phyloP scores from a whole-genome alignment of 495 filamentous ascomycete genomes.

The Neurospora sp. region DNA sequence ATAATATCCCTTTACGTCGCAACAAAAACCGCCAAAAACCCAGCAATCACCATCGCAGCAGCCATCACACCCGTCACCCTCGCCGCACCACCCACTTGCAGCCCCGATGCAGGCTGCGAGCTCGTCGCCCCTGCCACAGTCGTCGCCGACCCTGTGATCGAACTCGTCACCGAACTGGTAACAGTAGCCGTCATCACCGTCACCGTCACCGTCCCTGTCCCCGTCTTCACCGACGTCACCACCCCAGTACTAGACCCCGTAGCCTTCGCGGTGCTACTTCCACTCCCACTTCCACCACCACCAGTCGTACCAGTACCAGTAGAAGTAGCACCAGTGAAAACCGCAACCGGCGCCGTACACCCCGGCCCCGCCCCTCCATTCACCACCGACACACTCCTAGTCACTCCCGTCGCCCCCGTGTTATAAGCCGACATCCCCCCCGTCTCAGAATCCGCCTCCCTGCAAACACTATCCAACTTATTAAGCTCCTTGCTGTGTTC shows the following conservation, averaged over 20 bases:
- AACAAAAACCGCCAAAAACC: slow-evolving; percentile 16
- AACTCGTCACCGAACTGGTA: not conserved
- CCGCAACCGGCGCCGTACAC: not conserved
- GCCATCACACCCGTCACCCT: slow-evolving; percentile 5
- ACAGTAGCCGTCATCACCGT: not conserved
- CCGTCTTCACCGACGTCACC: not conserved
- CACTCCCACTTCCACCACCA: not conserved
- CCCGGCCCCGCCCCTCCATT: not conserved
- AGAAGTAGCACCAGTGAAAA: not conserved
- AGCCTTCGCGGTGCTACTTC: not conserved
- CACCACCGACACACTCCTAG: not conserved
- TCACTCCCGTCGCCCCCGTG: not conserved
- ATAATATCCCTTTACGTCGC: slow-evolving; percentile 8
- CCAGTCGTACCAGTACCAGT: not conserved
- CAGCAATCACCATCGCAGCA: slow-evolving; percentile 13
- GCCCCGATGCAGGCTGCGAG: not conserved
- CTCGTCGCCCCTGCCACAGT: not conserved
- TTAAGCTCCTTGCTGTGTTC: not conserved
- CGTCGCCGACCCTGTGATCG: not conserved
- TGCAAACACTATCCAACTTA: not conserved
- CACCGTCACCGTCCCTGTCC: not conserved
- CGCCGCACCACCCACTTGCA: not conserved
- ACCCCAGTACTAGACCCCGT: not conserved
- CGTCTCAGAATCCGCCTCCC: not conserved
- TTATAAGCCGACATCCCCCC: not conserved